These are phyloP conservation scores for Cercospora canescens DNA, from an alignment of 2,329 filamentous ascomycete species.

Conservation along the genomic window DNA sequence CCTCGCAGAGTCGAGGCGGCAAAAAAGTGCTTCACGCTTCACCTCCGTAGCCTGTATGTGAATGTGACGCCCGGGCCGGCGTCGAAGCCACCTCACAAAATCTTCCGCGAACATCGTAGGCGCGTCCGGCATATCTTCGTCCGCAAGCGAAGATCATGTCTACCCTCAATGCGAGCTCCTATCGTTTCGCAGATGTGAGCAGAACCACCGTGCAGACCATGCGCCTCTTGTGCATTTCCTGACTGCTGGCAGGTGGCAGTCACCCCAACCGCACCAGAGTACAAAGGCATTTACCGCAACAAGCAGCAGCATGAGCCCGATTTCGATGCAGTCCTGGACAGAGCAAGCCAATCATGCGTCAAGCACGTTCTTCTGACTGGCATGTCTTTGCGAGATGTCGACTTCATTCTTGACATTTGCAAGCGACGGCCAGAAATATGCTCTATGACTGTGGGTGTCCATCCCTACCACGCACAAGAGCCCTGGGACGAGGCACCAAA, in stretches of 20 bases:
- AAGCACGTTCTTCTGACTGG: slow-evolving; percentile 41
- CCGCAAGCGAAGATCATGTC: background rate
- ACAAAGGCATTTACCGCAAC: slow-evolving; percentile 52
- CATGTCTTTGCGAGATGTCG: slow-evolving; percentile 45
- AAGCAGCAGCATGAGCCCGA: slow-evolving; percentile 52
- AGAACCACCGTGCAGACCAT: background rate
- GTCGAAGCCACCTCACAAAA: background rate
- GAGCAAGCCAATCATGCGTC: slow-evolving; percentile 45
- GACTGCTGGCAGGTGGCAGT: slow-evolving; percentile 32
- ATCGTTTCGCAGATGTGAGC: slow-evolving; percentile 6
- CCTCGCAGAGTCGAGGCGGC: background rate
- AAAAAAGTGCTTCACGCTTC: too few species aligned
- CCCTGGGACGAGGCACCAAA: slow-evolving; percentile 36
- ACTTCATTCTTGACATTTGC: slow-evolving; percentile 31
- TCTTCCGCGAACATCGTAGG: background rate
- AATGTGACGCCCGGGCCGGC: background rate
- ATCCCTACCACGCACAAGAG: slow-evolving; percentile 53
- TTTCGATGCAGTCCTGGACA: slow-evolving; percentile 44
- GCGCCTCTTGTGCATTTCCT: background rate
- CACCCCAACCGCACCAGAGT: slow-evolving; percentile 42
- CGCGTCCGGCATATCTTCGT: background rate
- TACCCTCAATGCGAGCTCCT: background rate
- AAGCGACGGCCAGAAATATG: slow-evolving; percentile 34
- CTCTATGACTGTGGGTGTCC: slow-evolving; percentile 51
- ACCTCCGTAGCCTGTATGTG: too few species aligned